Percentiles rank a stretch among this genome's conserved stretches.
Evolutionary conservation across 495 filamentous ascomycete species (phyloP).

Genomic region (Trichocladium uniseriatum): DNA sequence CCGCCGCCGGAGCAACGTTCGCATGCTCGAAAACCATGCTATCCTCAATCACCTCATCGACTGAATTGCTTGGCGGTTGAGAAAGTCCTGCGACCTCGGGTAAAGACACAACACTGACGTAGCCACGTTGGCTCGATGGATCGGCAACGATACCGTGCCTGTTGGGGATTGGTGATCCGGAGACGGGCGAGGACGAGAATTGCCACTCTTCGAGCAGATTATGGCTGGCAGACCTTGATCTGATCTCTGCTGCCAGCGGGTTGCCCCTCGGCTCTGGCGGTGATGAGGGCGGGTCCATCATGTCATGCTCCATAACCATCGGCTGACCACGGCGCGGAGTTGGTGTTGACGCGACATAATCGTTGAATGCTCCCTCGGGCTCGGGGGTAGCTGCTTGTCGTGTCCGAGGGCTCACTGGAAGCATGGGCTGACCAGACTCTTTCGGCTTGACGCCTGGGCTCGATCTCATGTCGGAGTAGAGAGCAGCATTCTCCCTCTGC

Average conservation of each 20-base stretch:
- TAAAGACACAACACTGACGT: constrained; percentile 12
- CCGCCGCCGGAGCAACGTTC: not conserved
- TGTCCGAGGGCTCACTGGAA: not conserved
- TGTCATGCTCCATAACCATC: constrained; percentile 32
- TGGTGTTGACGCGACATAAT: constrained; percentile 71
- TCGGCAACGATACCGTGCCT: constrained; percentile 12
- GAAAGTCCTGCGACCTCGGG: constrained; percentile 5
- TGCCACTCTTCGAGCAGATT: constrained; percentile 37
- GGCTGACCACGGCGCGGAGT: constrained; percentile 52
- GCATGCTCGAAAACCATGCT: constrained; percentile 13
- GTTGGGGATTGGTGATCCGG: constrained; percentile 30
- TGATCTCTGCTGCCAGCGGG: constrained; percentile 37
- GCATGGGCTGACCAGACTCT: not conserved
- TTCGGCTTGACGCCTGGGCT: constrained; percentile 38
- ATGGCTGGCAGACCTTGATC: constrained; percentile 31
- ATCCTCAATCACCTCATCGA: constrained; percentile 22
- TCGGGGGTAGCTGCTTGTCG: constrained; percentile 33
- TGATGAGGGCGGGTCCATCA: constrained; percentile 44
- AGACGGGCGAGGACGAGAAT: constrained; percentile 38
- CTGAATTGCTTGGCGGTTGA: not conserved
- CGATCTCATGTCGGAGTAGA: constrained; percentile 63
- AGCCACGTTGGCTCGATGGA: constrained; percentile 9
- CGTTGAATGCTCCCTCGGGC: constrained; percentile 37
- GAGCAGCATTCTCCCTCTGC: constrained; percentile 54
- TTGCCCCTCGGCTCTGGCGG: constrained; percentile 47